phyloP scores from a whole-genome alignment of 73 alveolate genomes.

The Paramecium biaurelia region DNA sequence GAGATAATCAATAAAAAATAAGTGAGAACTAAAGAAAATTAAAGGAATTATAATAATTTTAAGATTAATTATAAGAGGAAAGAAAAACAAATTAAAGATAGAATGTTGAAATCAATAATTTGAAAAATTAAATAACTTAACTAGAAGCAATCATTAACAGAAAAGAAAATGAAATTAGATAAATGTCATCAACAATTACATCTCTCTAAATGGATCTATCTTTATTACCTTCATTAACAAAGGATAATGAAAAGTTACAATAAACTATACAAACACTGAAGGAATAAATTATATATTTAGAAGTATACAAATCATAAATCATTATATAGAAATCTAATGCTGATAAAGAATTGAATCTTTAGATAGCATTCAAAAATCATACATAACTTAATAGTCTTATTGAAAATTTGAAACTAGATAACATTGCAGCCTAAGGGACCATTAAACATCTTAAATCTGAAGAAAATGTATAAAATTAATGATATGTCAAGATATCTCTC shows the following conservation, averaged over 20 bases:
- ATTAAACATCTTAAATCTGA: not conserved
- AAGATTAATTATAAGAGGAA: not conserved
- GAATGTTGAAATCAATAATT: not conserved
- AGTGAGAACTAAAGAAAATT: not conserved
- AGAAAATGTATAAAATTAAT: not conserved
- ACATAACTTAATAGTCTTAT: not conserved
- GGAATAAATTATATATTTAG: not conserved
- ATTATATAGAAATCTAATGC: not conserved
- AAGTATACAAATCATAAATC: not conserved
- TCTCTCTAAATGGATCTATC: not conserved
- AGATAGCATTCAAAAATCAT: not conserved
- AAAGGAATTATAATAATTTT: not conserved
- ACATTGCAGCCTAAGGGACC: not conserved
- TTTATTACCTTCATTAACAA: not conserved
- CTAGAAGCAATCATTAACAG: slow-evolving; percentile 26
- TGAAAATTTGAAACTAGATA: slow-evolving; percentile 1
- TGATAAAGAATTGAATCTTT: not conserved
- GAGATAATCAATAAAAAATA: not conserved
- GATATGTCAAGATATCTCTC: not conserved
- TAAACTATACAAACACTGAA: not conserved
- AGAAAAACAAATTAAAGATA: not conserved
- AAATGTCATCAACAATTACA: not conserved
- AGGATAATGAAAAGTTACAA: not conserved
- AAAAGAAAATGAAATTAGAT: not conserved
- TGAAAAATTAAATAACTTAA: not conserved